Evolutionary conservation across 176 grass and related monocot genomes (phyloP).

Genomic region (Carex littledalei): DNA sequence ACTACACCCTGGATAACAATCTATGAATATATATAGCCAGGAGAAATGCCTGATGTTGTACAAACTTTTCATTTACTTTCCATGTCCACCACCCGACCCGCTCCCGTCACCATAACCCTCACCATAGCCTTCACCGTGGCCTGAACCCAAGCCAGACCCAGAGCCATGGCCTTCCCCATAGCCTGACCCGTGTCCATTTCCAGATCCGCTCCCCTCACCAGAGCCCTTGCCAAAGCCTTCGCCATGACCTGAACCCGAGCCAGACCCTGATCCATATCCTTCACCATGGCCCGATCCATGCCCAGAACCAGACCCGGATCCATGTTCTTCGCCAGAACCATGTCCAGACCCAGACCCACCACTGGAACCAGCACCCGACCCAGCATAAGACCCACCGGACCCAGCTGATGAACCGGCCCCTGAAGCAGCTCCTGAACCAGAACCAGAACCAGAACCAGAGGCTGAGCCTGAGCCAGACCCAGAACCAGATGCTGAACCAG

Average conservation of each 20-base stretch:
- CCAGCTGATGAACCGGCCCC: conserved; percentile 15
- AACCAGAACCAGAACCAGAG: background rate
- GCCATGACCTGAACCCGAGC: conserved; percentile 34
- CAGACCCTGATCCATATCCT: conserved; percentile 9
- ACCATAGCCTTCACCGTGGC: too few species aligned
- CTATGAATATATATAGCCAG: background rate
- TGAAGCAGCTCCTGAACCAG: conserved; percentile 4
- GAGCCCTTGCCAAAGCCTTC: conserved; percentile 36
- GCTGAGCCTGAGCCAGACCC: conserved; percentile 3
- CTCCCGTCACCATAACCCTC: too few species aligned
- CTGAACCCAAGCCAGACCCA: too few species aligned
- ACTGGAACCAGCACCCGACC: conserved; percentile 6
- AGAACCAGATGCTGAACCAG: conserved; percentile 10
- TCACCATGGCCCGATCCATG: background rate
- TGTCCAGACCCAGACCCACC: background rate
- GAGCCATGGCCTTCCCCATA: too few species aligned
- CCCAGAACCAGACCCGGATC: conserved; percentile 7
- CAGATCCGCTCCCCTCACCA: conserved; percentile 10
- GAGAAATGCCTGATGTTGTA: background rate
- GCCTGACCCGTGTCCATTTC: background rate
- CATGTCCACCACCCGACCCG: background rate
- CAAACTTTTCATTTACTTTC: background rate
- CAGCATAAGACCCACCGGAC: background rate
- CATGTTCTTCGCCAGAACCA: background rate
- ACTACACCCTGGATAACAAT: background rate